Evolutionary conservation across 2,329 filamentous ascomycete species (phyloP), one percentile per base, ranked within the genome.

Genomic region (Ophiosphaerella narmari): DNA sequence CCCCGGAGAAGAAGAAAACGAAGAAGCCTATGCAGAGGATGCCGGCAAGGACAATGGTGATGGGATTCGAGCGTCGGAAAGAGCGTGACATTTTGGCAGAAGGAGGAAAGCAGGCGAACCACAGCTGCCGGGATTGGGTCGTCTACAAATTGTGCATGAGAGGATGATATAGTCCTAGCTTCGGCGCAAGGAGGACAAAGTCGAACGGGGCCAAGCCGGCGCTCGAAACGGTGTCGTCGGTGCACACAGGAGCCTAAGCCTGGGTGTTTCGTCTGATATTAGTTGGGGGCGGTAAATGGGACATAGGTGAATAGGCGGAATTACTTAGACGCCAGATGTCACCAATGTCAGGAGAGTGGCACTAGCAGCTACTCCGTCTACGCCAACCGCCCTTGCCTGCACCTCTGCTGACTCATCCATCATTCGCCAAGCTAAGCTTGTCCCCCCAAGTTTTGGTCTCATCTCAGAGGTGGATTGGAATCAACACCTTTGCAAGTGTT

Each of bases 51-150:
- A 87, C 73, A 57, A 93, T 78, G 46, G 88, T 93, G 68, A 89
- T 81, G 57, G 90, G 87, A 75, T 86, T 94, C 71, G 87, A 85
- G 77, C 89, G 88, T 77, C 90, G 90, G 70, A 93, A 83, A 56
- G 81, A 79, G 76, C 90, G 89, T 69, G 80, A 81, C 82, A 86
- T 84, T 70, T 52, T 51, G 57, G 52, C 45, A 41, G 54, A 35
- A 38, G 38, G 33, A 46, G 46, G 43, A 54, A 44, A 51, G 48
- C 45, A 58, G 61, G 65, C 65, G 63, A 62, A 68, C 62, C 56
- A 60, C 52, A 47, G 68, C 54, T 67, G 68, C 68, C 66, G 61
- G 58, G 53, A 44, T 53, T 33, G 48, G 44, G 43, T 41, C 32
- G 52, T 62, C 67, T 72, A 73, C 57, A 49, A 43, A 46, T 36